Conservation (phyloP, 306 rosid species). For the Astragalus membranaceus region DNA sequence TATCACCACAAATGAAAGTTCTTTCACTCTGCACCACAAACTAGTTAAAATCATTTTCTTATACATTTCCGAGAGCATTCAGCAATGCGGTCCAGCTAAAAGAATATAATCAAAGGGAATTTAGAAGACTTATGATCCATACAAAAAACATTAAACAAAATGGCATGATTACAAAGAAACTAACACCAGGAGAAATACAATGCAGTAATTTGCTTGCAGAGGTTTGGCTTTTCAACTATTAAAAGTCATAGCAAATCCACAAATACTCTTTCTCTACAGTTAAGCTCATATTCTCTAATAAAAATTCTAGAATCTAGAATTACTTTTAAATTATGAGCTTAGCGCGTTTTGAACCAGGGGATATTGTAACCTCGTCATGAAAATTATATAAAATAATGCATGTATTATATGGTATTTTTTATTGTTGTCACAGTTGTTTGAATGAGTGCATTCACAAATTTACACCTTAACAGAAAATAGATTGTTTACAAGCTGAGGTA, state of each 20-base stretch:
- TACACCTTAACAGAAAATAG: conserved; percentile 7
- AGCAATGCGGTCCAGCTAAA: conserved; percentile 1
- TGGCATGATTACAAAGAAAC: neutral
- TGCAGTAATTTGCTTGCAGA: conserved; percentile 7
- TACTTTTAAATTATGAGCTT: neutral
- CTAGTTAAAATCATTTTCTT: conserved; percentile 8
- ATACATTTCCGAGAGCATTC: neutral
- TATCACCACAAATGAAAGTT: conserved; percentile 75
- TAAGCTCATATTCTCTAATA: neutral
- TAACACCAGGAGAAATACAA: neutral
- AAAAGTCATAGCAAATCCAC: neutral
- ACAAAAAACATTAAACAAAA: neutral
- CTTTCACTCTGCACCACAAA: conserved; percentile 66
- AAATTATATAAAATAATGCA: neutral
- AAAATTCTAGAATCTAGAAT: neutral
- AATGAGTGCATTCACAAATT: conserved; percentile 6
- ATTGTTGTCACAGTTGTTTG: neutral
- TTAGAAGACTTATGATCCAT: conserved; percentile 6
- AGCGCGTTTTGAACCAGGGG: conserved; percentile 10
- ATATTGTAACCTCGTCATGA: neutral
- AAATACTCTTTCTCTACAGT: neutral
- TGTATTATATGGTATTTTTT: neutral
- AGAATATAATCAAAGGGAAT: neutral
- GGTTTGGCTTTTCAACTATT: conserved; percentile 6
- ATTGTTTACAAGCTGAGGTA: neutral